These are phyloP conservation scores for Sporothrix globosa DNA, from an alignment of 2,329 filamentous ascomycete genomes.

Conservation along the genomic window DNA sequence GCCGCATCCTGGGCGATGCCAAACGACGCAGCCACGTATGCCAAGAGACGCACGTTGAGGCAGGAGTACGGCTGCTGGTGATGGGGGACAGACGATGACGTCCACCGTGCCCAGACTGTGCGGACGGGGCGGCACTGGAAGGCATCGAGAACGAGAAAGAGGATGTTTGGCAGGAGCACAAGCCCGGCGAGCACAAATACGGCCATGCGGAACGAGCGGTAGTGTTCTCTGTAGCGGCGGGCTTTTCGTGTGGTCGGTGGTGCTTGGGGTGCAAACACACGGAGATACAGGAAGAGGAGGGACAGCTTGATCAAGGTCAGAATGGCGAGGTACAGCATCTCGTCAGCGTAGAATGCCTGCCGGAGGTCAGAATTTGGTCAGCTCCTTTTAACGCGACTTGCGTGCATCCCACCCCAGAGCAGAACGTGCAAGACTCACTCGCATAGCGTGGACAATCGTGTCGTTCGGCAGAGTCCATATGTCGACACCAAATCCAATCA, in stretches of 20 bases:
- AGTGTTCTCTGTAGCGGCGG: slow-evolving; percentile 41
- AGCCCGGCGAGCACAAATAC: slow-evolving; percentile 39
- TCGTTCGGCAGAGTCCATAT: slow-evolving; percentile 44
- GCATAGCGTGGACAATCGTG: slow-evolving; percentile 40
- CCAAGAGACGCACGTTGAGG: slow-evolving; percentile 43
- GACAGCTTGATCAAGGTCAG: slow-evolving; percentile 43
- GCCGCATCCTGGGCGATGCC: slow-evolving; percentile 45
- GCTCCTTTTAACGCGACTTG: neutral
- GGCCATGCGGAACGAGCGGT: slow-evolving; percentile 42
- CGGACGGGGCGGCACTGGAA: slow-evolving; percentile 46
- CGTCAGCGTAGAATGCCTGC: slow-evolving; percentile 44
- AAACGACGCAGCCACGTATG: slow-evolving; percentile 41
- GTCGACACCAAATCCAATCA: slow-evolving; percentile 45
- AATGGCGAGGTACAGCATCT: slow-evolving; percentile 43
- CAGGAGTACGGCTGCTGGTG: slow-evolving; percentile 37
- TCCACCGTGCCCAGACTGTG: slow-evolving; percentile 44
- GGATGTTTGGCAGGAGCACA: slow-evolving; percentile 38
- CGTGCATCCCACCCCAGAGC: neutral
- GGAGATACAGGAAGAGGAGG: slow-evolving; percentile 43
- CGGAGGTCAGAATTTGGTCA: neutral
- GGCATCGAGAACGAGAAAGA: slow-evolving; percentile 44
- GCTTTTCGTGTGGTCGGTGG: neutral
- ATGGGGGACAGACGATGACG: neutral
- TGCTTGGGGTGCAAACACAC: slow-evolving; percentile 40
- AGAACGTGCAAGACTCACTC: neutral